These are phyloP conservation scores for Hysterium pulicare DNA, from an alignment of 2,329 filamentous ascomycete species.

Conservation along the genomic window DNA sequence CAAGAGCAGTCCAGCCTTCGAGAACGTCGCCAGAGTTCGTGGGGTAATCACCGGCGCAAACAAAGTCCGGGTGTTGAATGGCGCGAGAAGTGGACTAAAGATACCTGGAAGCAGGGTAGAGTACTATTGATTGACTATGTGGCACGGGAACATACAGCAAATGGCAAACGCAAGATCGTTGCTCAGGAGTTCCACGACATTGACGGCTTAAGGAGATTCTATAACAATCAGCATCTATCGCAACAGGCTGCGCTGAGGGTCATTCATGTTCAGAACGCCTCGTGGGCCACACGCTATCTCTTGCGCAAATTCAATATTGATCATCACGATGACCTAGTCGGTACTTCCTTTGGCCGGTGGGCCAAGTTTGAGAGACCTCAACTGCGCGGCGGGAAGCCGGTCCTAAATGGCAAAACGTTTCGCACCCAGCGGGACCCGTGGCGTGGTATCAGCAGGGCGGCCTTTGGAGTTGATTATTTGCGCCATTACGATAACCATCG, in stretches of 20 bases:
- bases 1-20: slow-evolving; percentile 11
- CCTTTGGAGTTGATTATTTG: slow-evolving; percentile 53
- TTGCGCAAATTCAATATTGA: slow-evolving; percentile 53
- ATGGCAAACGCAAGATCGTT: slow-evolving; percentile 42
- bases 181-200: slow-evolving; percentile 49
- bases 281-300: slow-evolving; percentile 49
- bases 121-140: slow-evolving; percentile 53
- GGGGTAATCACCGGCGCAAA: slow-evolving; percentile 25
- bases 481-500: slow-evolving; percentile 40
- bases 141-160: slow-evolving; percentile 33
- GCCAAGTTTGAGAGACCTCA: slow-evolving; percentile 47
- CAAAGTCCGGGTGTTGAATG: slow-evolving; percentile 36
- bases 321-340: slow-evolving; percentile 45
- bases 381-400: slow-evolving; percentile 48
- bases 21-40: slow-evolving; percentile 18
- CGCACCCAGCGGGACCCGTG: slow-evolving; percentile 50
- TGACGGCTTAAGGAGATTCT: slow-evolving; percentile 44
- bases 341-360: slow-evolving; percentile 50
- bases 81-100: slow-evolving; percentile 34
- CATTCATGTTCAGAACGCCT: slow-evolving; percentile 54
- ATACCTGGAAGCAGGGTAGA: slow-evolving; percentile 41
- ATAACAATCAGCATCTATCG: slow-evolving; percentile 35
- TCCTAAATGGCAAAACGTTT: slow-evolving; percentile 52
- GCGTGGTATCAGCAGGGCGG: slow-evolving; percentile 48
- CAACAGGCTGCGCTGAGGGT: slow-evolving; percentile 36